Percentiles rank a stretch among this genome's conserved stretches.
These are phyloP conservation scores for Cordyceps fumosorosea DNA, from an alignment of 2,329 filamentous ascomycete genomes.

Conservation along the genomic window DNA sequence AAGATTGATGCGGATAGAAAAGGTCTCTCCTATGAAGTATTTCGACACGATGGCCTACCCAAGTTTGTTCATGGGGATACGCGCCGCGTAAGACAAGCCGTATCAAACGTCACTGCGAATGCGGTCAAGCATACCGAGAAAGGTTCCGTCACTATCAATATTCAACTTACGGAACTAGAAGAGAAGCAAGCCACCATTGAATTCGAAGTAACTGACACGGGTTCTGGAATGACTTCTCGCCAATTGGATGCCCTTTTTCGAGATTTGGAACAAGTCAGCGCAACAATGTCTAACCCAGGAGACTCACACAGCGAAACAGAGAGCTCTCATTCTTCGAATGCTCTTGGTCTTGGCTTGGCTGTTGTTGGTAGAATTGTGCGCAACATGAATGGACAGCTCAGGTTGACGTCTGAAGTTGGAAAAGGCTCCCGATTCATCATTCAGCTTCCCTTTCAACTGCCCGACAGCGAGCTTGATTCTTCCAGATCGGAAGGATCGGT, in stretches of 20 bases:
- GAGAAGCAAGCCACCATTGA: constrained; percentile 60
- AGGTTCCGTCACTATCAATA: constrained; percentile 65
- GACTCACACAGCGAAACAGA: constrained; percentile 17
- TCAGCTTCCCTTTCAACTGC: constrained; percentile 67
- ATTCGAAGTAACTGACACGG: constrained; percentile 69
- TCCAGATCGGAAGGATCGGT: background rate
- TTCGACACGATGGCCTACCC: constrained; percentile 63
- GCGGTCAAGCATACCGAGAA: constrained; percentile 69
- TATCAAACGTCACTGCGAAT: constrained; percentile 79
- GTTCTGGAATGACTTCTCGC: constrained; percentile 61
- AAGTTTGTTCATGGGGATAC: constrained; percentile 69
- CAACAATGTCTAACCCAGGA: constrained; percentile 27
- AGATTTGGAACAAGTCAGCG: constrained; percentile 52
- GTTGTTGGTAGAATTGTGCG: constrained; percentile 78
- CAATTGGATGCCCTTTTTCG: constrained; percentile 51
- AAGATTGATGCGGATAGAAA: constrained; percentile 69
- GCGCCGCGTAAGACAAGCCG: constrained; percentile 70
- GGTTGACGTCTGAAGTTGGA: constrained; percentile 75
- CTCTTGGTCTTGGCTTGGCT: constrained; percentile 76
- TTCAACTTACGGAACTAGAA: constrained; percentile 51
- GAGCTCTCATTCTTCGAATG: constrained; percentile 31
- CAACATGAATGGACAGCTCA: constrained; percentile 87
- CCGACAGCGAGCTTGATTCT: constrained; percentile 26
- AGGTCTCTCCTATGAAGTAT: constrained; percentile 61
- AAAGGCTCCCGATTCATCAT: constrained; percentile 80